Base-by-base conservation (phyloP, 2,329 filamentous ascomycete genomes). In the Grosmannia serpens region DNA sequence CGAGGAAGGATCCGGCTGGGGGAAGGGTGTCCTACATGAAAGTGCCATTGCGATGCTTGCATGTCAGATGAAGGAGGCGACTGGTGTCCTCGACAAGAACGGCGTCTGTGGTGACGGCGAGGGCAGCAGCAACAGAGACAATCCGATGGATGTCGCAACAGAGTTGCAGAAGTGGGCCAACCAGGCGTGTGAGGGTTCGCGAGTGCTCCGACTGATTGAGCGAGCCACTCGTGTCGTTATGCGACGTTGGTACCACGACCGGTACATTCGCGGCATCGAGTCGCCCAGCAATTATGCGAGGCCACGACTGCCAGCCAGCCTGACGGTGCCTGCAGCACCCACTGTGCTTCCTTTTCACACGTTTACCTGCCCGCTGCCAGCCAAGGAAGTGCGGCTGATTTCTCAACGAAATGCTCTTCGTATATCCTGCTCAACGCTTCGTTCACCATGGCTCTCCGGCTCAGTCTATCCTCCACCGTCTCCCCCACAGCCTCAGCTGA, bases 341-440 rank as follows among this genome's bases (percentile, higher is more conserved):
- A 99, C 94, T 0, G 91, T 99, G 1, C 78, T 99, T 1, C 94
- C 94, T 0, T 99, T 99, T 68, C 94, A 99, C 70, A 97, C 94
- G 0, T 99, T 99, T 67, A 99, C 94, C 1, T 96, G 89, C 63
- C 94, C 94, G 0, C 77, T 99, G 63, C 91, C 89, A 8, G 91
- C 94, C 4, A 90, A 88, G 69, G 89, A 96, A 64, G 90, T 99
- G 60, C 87, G 94, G 20, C 83, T 88, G 67, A 99, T 99, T 63
- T 97, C 94, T 10, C 92, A 97, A 70, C 83, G 94, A 27, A 99
- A 99, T 68, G 94, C 90, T 1, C 78, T 95, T 35, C 86, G 94
- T 46, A 97, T 99, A 65, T 96, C 92, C 0, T 91, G 87, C 63
- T 94, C 91, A 3, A 95, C 94, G 0, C 74, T 99, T 20, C 85